Conservation (phyloP, 202 grass and related monocot genomes). For the Elaeis oleifera region DNA sequence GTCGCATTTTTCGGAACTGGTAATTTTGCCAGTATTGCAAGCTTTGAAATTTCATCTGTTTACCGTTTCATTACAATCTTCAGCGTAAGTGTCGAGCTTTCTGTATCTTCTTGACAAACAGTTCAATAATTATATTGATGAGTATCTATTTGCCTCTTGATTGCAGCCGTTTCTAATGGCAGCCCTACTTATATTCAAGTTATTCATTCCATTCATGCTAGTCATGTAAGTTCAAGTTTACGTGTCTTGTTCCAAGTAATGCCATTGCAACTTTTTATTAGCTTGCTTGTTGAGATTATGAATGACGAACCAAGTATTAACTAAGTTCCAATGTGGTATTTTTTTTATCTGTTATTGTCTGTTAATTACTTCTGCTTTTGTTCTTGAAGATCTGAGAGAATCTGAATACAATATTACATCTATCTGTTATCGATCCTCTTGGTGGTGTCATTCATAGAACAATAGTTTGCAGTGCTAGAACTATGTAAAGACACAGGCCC, state of each 20-base stretch:
- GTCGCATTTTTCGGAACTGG: slow-evolving; percentile 96
- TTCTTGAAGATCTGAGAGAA: too few species aligned
- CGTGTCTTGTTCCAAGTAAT: neutral
- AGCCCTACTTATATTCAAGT: slow-evolving; percentile 90
- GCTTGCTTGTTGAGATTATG: too few species aligned
- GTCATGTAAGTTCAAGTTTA: slow-evolving; percentile 71
- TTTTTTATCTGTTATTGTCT: too few species aligned
- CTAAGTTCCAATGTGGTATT: too few species aligned
- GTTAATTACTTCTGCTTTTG: too few species aligned
- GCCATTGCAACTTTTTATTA: too few species aligned
- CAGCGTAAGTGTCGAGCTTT: slow-evolving; percentile 52
- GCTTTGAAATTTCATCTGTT: slow-evolving; percentile 96
- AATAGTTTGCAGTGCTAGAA: too few species aligned
- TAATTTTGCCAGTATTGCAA: slow-evolving; percentile 99
- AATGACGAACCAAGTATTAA: too few species aligned
- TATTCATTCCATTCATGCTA: slow-evolving; percentile 96
- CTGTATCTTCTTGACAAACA: slow-evolving; percentile 7
- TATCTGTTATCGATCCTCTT: too few species aligned
- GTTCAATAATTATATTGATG: slow-evolving; percentile 10
- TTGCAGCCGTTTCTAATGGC: slow-evolving; percentile 96
- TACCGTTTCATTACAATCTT: slow-evolving; percentile 98
- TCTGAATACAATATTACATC: too few species aligned
- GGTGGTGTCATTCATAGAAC: too few species aligned
- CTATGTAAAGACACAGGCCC: too few species aligned
- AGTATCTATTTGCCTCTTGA: slow-evolving; percentile 14